phyloP scores from a whole-genome alignment of 371 early-diverging fungal genomes.

The Lichtheimia corymbifera region DNA sequence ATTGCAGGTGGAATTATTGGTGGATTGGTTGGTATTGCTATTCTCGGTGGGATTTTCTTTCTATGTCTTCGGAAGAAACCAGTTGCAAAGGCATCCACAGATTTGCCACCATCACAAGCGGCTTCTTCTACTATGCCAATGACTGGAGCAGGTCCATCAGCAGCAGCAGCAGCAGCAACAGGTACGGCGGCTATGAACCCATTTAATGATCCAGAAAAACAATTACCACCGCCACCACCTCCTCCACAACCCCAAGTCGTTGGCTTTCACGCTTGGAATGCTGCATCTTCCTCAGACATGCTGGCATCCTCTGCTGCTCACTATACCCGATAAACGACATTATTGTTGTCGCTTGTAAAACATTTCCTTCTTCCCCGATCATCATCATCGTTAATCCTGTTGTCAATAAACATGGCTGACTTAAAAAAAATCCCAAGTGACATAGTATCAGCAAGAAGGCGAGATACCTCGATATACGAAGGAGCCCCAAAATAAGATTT shows the following conservation, averaged over 20 bases:
- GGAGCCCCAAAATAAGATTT: too few relatives aligned
- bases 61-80: constrained; percentile 3
- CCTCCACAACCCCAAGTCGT: constrained; percentile 2
- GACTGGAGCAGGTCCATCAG: not conserved
- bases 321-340: not conserved
- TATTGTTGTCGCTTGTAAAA: not conserved
- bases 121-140: not conserved
- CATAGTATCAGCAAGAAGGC: too few relatives aligned
- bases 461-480: too few relatives aligned
- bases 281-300: constrained; percentile 10
- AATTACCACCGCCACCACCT: not conserved
- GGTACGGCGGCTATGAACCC: too few relatives aligned
- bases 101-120: not conserved
- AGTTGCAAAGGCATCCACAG: not conserved
- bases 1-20: constrained; percentile 10
- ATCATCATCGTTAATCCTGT: too few relatives aligned
- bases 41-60: constrained; percentile 4
- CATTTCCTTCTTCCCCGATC: too few relatives aligned
- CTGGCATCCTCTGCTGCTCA: constrained; percentile 9
- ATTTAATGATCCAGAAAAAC: too few relatives aligned
- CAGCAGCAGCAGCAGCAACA: constrained; percentile 4
- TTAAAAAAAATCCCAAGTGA: too few relatives aligned
- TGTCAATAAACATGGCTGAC: too few relatives aligned
- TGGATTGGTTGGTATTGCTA: not conserved
- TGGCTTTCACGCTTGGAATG: constrained; percentile 10